These are phyloP conservation scores for Scytalidium sp. DNA, from an alignment of 2,329 filamentous ascomycete species.

Conservation along the genomic window DNA sequence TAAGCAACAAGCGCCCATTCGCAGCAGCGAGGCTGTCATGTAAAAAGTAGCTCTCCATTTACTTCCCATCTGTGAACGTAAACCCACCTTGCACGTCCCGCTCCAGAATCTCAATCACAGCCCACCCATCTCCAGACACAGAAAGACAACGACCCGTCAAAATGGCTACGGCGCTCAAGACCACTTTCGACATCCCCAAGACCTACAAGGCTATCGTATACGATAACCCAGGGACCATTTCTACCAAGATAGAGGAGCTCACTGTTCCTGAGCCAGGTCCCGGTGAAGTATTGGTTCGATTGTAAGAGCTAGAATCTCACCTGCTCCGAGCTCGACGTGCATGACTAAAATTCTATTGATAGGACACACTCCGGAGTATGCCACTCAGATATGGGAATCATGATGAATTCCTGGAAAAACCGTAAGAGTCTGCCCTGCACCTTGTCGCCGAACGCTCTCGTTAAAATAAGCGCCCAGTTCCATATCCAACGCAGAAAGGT, in stretches of 20 bases:
- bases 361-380: constrained; percentile 64
- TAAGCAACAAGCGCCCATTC: no score
- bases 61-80: neutral
- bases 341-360: constrained; percentile 4
- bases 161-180: neutral
- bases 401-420: constrained; percentile 39
- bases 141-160: neutral
- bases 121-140: neutral
- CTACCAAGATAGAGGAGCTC: constrained; percentile 60
- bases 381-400: constrained; percentile 59
- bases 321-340: neutral
- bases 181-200: constrained; percentile 42
- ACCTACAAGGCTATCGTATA: constrained; percentile 64
- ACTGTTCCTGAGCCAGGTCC: constrained; percentile 62
- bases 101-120: neutral
- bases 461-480: constrained; percentile 53
- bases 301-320: constrained; percentile 37
- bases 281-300: constrained; percentile 60
- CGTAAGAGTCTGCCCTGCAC: constrained; percentile 21
- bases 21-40: no score
- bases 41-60: neutral
- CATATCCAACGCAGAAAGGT: constrained; percentile 53
- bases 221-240: constrained; percentile 62
- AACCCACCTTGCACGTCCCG: no score
- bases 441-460: neutral